phyloP scores from a whole-genome alignment of 495 filamentous ascomycete genomes.

The Geopyxis carbonaria region DNA sequence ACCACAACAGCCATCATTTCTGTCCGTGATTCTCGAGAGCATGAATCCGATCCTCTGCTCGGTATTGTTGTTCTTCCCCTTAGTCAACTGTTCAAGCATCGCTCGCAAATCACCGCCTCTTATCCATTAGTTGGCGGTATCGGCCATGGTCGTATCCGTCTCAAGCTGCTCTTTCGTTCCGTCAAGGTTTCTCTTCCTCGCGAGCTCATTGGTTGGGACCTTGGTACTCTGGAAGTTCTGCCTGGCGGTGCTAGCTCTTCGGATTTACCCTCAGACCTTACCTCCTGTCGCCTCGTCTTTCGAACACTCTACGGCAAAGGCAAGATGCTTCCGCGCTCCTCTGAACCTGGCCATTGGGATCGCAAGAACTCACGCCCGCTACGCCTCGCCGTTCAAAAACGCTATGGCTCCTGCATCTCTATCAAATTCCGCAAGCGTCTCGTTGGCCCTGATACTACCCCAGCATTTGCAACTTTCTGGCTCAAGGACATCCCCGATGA shows the following conservation, averaged over 20 bases:
- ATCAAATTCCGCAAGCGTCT: constrained; percentile 31
- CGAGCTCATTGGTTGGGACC: constrained; percentile 45
- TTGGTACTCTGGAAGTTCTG: constrained; percentile 23
- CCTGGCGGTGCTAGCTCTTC: neutral
- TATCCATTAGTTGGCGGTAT: constrained; percentile 43
- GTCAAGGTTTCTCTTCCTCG: constrained; percentile 38
- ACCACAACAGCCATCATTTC: constrained; percentile 43
- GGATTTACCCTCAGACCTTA: neutral
- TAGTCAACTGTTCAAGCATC: constrained; percentile 33
- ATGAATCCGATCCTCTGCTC: constrained; percentile 46
- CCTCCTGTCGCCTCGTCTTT: constrained; percentile 3
- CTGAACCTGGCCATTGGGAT: neutral
- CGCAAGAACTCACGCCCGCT: constrained; percentile 2
- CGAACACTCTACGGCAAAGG: constrained; percentile 5
- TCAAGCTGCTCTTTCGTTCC: constrained; percentile 51
- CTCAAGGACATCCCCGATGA: constrained; percentile 45
- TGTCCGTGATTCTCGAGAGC: constrained; percentile 42
- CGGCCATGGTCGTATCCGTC: constrained; percentile 42
- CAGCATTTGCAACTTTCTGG: constrained; percentile 47
- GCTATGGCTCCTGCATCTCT: constrained; percentile 36
- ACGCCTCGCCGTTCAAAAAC: constrained; percentile 31
- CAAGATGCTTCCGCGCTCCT: constrained; percentile 1
- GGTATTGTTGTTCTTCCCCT: constrained; percentile 49
- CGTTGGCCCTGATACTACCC: constrained; percentile 34
- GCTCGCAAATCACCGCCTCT: constrained; percentile 41